phyloP scores from a whole-genome alignment of 192 early-diverging fungal species.

The Podila horticola region DNA sequence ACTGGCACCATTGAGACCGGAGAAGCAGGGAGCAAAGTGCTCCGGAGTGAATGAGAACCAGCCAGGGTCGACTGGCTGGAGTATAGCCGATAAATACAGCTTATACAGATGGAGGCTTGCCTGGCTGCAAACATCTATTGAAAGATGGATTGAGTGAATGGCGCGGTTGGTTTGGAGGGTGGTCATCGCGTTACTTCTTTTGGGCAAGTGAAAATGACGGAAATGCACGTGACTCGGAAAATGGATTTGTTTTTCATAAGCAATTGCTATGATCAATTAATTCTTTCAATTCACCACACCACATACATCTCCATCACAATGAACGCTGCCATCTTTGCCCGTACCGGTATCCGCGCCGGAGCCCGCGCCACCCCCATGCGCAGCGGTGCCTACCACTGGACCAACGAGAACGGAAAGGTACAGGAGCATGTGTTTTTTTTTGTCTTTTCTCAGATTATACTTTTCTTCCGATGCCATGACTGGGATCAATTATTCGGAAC shows the following conservation, averaged over 20 bases:
- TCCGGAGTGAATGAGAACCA: no score
- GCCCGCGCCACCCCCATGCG: conserved; percentile 48
- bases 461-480: neutral
- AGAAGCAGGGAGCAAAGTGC: no score
- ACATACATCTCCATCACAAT: conserved; percentile 5
- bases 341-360: conserved; percentile 51
- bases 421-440: neutral
- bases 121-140: no score
- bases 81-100: no score
- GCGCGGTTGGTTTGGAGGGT: no score
- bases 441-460: no score
- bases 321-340: conserved; percentile 33
- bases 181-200: no score
- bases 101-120: no score
- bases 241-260: neutral
- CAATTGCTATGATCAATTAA: neutral
- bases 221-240: neutral
- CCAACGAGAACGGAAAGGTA: conserved; percentile 55
- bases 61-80: no score
- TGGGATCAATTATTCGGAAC: neutral
- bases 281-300: neutral
- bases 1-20: no score
- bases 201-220: no score
- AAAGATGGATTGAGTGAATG: no score
- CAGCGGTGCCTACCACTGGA: conserved; percentile 50